Base-by-base conservation (phyloP, 805 yeast genomes). In the Monosporozyma aquatica region DNA sequence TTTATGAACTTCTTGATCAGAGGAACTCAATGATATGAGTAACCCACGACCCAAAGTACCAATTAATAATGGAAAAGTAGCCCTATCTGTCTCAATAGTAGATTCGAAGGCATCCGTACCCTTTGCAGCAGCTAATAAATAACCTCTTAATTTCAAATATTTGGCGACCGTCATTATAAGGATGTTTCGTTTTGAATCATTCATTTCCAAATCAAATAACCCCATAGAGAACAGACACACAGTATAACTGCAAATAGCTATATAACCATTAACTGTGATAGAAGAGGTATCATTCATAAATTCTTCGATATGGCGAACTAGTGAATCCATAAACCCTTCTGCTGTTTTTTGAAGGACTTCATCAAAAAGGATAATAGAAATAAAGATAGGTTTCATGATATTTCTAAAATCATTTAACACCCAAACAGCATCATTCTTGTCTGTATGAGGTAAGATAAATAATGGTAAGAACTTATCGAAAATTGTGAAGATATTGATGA, bases 31-130 rank as follows among this genome's bases (percentile, higher is more conserved):
- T 1, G 76, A 72, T 18, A 75, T 51, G 24, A 76, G 64, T 24
- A 76, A 52, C 5, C 76, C 72, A 40, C 75, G 69, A 39, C 79
- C 84, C 39, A 74, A 58, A 5, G 68, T 55, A 4, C 68, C 61
- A 8, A 68, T 56, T 1, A 73, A 47, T 10, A 59, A 43, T 0
- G 51, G 45, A 42, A 71, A 69, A 8, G 63, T 55, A 2, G 43
- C 30, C 9, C 41, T 40, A 27, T 68, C 68, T 1, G 48, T 48
- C 2, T 44, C 47, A 3, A 51, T 42, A 3, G 61, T 55, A 5
- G 51, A 46, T 3, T 47, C 48, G 17, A 57, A 50, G 18, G 45
- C 41, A 2, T 61, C 51, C 9, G 56, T 52, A 4, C 54, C 48
- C 25, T 53, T 56, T 23, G 66, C 48, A 8, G 49, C 38, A 5